Evolutionary conservation across 148 eudicot species (phyloP).

Genomic region (Heliamphora exappendiculata): DNA sequence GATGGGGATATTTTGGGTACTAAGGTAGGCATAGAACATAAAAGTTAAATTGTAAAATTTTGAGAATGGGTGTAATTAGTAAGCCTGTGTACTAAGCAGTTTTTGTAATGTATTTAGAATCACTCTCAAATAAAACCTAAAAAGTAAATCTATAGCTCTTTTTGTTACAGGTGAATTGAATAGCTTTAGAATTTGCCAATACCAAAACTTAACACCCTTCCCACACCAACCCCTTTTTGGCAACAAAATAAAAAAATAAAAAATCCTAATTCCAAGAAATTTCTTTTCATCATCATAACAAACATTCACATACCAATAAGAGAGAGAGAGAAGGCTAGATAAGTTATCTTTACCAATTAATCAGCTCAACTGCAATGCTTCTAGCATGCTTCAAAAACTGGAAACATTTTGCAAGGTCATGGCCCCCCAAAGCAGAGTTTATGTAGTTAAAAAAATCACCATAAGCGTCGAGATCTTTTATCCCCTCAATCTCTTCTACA

Average conservation of each 20-base stretch:
- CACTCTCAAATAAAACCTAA: too few relatives aligned
- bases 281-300: neutral
- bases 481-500: conserved; percentile 16
- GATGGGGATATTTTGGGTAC: too few relatives aligned
- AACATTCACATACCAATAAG: neutral
- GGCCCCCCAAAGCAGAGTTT: conserved; percentile 34
- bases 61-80: too few relatives aligned
- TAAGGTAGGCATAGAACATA: too few relatives aligned
- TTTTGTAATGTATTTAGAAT: too few relatives aligned
- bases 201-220: too few relatives aligned
- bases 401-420: conserved; percentile 28
- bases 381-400: conserved; percentile 40
- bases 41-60: too few relatives aligned
- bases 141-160: too few relatives aligned
- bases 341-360: conserved; percentile 11
- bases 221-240: too few relatives aligned
- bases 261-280: neutral
- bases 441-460: conserved; percentile 35
- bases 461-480: conserved; percentile 19
- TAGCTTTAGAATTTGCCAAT: too few relatives aligned
- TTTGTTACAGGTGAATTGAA: too few relatives aligned
- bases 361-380: conserved; percentile 39
- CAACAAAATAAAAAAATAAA: neutral
- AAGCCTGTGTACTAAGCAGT: too few relatives aligned
- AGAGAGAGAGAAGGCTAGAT: neutral